phyloP scores from a whole-genome alignment of 2,329 filamentous ascomycete genomes.

The Penicillium brevicompactum region DNA sequence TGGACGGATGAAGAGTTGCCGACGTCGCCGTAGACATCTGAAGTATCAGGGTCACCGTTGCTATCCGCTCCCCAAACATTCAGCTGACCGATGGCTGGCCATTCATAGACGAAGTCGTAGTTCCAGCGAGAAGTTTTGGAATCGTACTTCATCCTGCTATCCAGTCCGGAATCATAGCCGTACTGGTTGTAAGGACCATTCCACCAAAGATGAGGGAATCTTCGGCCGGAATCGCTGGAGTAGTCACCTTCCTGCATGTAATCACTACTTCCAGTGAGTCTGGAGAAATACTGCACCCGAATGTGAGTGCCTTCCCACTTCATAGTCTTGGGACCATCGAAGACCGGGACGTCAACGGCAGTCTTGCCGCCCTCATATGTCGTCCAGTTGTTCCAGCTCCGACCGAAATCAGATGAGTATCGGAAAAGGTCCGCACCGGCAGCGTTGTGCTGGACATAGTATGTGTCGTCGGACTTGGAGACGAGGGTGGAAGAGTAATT shows the following conservation, averaged over 20 bases:
- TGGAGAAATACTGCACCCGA: slow-evolving; percentile 65
- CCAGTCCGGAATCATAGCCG: slow-evolving; percentile 63
- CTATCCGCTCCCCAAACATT: slow-evolving; percentile 69
- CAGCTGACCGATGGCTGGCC: slow-evolving; percentile 62
- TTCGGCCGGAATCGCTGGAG: slow-evolving; percentile 46
- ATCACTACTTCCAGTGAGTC: slow-evolving; percentile 59
- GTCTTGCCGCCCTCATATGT: slow-evolving; percentile 56
- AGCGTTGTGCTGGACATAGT: slow-evolving; percentile 59
- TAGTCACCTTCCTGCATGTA: slow-evolving; percentile 62
- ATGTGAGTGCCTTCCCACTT: slow-evolving; percentile 64
- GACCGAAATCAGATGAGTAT: slow-evolving; percentile 65
- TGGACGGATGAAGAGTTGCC: slow-evolving; percentile 63
- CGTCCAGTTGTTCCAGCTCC: slow-evolving; percentile 61
- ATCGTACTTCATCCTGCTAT: slow-evolving; percentile 54
- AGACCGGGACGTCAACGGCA: slow-evolving; percentile 51
- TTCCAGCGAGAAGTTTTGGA: slow-evolving; percentile 54
- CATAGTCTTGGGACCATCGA: slow-evolving; percentile 61
- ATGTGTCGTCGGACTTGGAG: slow-evolving; percentile 44
- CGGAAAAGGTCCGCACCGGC: slow-evolving; percentile 63
- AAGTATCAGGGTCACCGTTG: slow-evolving; percentile 62
- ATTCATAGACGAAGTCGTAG: slow-evolving; percentile 64
- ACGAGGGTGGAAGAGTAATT: slow-evolving; percentile 62
- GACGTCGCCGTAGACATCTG: slow-evolving; percentile 61
- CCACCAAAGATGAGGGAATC: slow-evolving; percentile 64
- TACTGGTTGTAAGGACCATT: slow-evolving; percentile 66